Evolutionary conservation across 306 rosid species (phyloP).

Genomic region (Dalbergia cochinchinensis): DNA sequence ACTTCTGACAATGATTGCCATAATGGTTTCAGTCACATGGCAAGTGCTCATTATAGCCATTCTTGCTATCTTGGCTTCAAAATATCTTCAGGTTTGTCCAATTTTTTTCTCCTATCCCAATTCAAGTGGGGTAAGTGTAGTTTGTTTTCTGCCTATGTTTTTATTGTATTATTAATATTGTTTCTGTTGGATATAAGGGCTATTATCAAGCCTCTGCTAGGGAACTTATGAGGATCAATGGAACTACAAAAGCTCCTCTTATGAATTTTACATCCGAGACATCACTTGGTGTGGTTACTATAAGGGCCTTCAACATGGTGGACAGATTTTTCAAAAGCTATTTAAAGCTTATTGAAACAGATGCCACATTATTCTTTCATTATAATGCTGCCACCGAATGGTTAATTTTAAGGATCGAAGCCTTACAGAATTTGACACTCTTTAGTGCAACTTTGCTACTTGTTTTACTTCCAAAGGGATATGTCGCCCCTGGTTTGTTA

Average conservation of each 20-base stretch:
- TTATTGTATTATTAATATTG: neutral
- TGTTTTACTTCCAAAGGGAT: conserved; percentile 64
- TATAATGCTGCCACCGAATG: conserved; percentile 70
- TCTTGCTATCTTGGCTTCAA: conserved; percentile 52
- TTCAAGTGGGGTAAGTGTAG: neutral
- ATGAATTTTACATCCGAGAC: conserved; percentile 73
- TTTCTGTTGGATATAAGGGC: conserved; percentile 58
- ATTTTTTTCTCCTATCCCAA: neutral
- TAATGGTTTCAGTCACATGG: conserved; percentile 72
- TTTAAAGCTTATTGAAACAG: conserved; percentile 64
- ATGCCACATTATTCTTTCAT: conserved; percentile 66
- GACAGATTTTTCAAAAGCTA: conserved; percentile 64
- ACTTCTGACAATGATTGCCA: conserved; percentile 42
- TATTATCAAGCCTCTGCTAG: conserved; percentile 77
- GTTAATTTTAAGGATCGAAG: conserved; percentile 65
- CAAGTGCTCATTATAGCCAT: conserved; percentile 67
- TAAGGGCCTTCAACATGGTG: conserved; percentile 66
- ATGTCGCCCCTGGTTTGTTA: conserved; percentile 55
- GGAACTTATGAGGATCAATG: conserved; percentile 79
- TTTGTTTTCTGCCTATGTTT: neutral
- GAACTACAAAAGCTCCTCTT: conserved; percentile 83
- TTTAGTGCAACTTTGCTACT: conserved; percentile 65
- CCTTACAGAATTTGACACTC: conserved; percentile 68
- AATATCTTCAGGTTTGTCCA: conserved; percentile 54
- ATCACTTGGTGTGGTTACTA: conserved; percentile 72